These are phyloP conservation scores for Neurospora tetrasperma DNA, from an alignment of 495 filamentous ascomycete genomes.

Conservation along the genomic window DNA sequence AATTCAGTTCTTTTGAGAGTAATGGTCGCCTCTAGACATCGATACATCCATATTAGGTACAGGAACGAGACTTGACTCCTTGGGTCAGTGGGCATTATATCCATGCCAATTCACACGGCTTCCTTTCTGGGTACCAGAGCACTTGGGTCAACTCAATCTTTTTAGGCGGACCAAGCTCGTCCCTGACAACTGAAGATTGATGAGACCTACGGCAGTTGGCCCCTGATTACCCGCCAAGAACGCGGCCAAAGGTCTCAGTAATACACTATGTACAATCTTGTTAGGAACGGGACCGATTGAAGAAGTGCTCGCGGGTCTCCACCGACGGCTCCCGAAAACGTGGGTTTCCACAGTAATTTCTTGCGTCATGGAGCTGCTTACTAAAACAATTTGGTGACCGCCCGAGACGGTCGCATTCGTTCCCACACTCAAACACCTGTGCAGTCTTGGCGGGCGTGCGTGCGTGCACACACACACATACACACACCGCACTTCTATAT, in stretches of 20 bases:
- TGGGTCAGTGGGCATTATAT: background rate
- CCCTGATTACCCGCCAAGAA: too few species aligned
- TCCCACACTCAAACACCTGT: too few species aligned
- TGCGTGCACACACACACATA: too few species aligned
- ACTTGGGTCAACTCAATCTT: background rate
- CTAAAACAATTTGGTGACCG: slow-evolving; percentile 1
- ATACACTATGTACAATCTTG: too few species aligned
- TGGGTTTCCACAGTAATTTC: background rate
- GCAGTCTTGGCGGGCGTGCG: too few species aligned
- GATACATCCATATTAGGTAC: background rate
- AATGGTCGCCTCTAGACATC: background rate
- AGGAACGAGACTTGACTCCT: background rate
- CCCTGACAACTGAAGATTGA: too few species aligned
- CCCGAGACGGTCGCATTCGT: background rate
- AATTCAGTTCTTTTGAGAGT: background rate
- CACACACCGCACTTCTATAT: too few species aligned
- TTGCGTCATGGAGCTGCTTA: background rate
- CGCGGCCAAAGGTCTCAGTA: too few species aligned
- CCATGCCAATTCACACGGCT: background rate
- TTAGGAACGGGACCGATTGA: background rate
- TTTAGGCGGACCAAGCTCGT: background rate
- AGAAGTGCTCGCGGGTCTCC: background rate
- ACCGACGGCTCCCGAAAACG: background rate
- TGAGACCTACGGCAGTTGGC: too few species aligned
- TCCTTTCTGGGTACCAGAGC: background rate